phyloP scores from a whole-genome alignment of 805 yeast species.

The Jamesozyma rosinii region DNA sequence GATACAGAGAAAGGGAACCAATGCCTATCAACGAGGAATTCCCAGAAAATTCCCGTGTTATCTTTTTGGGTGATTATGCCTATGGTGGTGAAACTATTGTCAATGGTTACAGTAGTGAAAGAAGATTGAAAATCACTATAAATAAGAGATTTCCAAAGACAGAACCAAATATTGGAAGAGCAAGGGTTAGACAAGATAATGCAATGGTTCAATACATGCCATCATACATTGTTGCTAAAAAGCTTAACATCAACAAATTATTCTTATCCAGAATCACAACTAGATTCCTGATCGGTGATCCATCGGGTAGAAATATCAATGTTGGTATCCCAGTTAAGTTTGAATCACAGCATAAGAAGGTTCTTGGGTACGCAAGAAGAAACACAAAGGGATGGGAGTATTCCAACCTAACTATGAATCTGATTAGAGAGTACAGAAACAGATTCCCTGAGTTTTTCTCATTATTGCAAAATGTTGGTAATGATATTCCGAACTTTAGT shows the following conservation, averaged over 20 bases:
- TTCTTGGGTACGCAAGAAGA: conserved; percentile 74
- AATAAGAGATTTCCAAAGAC: conserved; percentile 36
- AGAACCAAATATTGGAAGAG: conserved; percentile 61
- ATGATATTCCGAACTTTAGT: conserved; percentile 23
- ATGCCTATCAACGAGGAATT: conserved; percentile 72
- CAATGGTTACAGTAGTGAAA: conserved; percentile 45
- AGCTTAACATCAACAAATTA: conserved; percentile 47
- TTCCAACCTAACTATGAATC: conserved; percentile 61
- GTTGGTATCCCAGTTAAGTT: conserved; percentile 80
- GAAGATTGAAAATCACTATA: conserved; percentile 45
- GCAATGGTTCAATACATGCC: conserved; percentile 52
- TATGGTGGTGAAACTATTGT: conserved; percentile 74
- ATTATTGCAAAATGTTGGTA: conserved; percentile 27
- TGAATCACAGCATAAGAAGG: conserved; percentile 71
- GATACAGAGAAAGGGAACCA: conserved; percentile 67
- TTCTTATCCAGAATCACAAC: conserved; percentile 75
- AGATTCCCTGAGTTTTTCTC: conserved; percentile 56
- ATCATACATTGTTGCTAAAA: conserved; percentile 53
- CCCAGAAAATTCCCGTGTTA: conserved; percentile 61
- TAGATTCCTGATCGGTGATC: conserved; percentile 50
- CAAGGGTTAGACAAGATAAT: conserved; percentile 49
- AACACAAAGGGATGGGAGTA: conserved; percentile 68
- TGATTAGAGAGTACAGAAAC: conserved; percentile 51
- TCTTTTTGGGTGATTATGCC: conserved; percentile 77
- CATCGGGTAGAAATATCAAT: conserved; percentile 45